Evolutionary conservation across 2,329 filamentous ascomycete species (phyloP).

Genomic region (Bipolaris victoriae): DNA sequence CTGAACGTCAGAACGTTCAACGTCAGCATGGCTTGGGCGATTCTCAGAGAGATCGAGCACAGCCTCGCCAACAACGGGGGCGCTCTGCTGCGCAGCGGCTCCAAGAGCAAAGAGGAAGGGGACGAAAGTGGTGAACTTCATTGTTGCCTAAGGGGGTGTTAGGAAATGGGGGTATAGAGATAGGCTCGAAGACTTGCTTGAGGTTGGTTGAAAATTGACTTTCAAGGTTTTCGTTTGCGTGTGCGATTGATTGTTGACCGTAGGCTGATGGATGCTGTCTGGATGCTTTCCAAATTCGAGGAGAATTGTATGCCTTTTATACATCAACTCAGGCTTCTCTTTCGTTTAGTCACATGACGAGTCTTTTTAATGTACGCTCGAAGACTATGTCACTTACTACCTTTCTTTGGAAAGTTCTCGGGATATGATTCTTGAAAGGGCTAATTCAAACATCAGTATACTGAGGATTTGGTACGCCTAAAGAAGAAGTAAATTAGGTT

Average conservation of each 20-base stretch:
- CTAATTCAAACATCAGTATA: not conserved
- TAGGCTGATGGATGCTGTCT: not conserved
- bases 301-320: not conserved
- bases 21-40: constrained; percentile 6
- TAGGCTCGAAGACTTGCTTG: not conserved
- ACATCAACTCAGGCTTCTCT: not conserved
- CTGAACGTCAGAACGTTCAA: constrained; percentile 7
- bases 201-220: not conserved
- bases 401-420: not conserved
- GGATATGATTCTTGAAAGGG: not conserved
- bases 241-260: not conserved
- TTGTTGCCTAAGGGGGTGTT: constrained; percentile 2
- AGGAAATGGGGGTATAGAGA: not conserved
- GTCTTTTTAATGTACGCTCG: not conserved
- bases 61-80: constrained; percentile 6
- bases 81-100: not conserved
- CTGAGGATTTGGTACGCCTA: not conserved
- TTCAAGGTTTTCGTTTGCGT: not conserved
- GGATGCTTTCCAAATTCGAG: not conserved
- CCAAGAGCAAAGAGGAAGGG: constrained; percentile 7
- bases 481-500: not conserved
- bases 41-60: constrained; percentile 6
- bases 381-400: not conserved
- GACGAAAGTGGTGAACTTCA: constrained; percentile 9
- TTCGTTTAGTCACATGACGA: not conserved